Conservation (phyloP, 2,329 filamentous ascomycete species). For the Orbilia blumenaviensis region DNA sequence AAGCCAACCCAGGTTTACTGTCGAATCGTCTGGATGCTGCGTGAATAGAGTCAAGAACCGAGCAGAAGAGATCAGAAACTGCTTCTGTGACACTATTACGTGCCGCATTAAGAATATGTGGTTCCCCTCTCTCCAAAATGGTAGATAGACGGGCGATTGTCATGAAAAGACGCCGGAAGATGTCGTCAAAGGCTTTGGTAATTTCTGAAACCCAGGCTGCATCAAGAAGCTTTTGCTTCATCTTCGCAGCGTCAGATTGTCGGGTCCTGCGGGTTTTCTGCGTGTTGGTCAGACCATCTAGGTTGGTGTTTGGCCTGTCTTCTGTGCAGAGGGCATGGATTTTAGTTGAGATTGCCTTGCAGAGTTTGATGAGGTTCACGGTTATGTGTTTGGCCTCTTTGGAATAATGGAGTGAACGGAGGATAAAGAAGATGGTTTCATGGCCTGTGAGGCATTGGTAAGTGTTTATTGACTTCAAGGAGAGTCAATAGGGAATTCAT, state of each 20-base stretch:
- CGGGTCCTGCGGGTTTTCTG: slow-evolving; percentile 23
- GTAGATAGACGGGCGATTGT: slow-evolving; percentile 13
- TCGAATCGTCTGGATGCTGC: slow-evolving; percentile 42
- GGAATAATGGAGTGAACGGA: slow-evolving; percentile 33
- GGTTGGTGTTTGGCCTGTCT: background rate
- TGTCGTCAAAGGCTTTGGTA: slow-evolving; percentile 33
- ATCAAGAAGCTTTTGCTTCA: slow-evolving; percentile 24
- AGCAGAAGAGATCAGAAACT: slow-evolving; percentile 34
- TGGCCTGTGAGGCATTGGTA: background rate
- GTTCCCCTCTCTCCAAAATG: slow-evolving; percentile 4
- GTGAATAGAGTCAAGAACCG: slow-evolving; percentile 51
- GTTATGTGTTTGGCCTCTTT: slow-evolving; percentile 11
- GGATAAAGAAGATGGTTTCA: slow-evolving; percentile 11
- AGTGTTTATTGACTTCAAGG: background rate
- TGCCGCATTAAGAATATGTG: background rate
- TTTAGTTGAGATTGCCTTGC: slow-evolving; percentile 33
- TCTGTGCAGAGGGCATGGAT: slow-evolving; percentile 19
- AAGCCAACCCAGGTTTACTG: background rate
- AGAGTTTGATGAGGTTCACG: slow-evolving; percentile 22
- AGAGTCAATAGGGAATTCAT: background rate
- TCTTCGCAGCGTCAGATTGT: slow-evolving; percentile 12
- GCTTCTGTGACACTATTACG: slow-evolving; percentile 1
- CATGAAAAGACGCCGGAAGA: slow-evolving; percentile 48
- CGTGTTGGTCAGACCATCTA: background rate
- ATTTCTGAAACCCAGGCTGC: slow-evolving; percentile 26